Base-by-base conservation (phyloP, 139 green algal species). In the Trebouxia sp. region DNA sequence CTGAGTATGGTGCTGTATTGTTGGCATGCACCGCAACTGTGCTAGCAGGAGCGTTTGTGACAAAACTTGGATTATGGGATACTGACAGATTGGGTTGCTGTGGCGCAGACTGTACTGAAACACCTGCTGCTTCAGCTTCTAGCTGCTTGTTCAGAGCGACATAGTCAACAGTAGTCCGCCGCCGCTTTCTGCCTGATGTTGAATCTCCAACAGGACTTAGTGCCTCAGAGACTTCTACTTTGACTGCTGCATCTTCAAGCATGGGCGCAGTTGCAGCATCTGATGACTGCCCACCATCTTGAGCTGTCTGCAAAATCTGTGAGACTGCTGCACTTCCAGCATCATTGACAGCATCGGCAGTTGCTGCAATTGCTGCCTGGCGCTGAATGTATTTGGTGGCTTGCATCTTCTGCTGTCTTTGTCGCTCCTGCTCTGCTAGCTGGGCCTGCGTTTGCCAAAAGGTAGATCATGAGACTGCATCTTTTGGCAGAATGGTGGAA, bases 131-230 rank as follows among this genome's bases (percentile, higher is more conserved):
- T 79, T 94, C 91, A 38, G 80, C 85, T 70, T 95, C 87, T 8
- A 96, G 69, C 80, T 91, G 74, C 43, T 88, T 87, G 67, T 96
- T 95, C 2, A 96, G 77, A 1, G 89, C 87, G 12, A 89, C 87
- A 78, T 96, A 96, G 74, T 96, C 92, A 30, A 95, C 92, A 7
- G 55, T 41, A 7, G 41, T 82, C 10, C 82, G 74, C 6, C 92
- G 77, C 28, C 88, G 81, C 45, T 91, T 83, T 42, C 90, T 84
- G 26, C 79, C 38, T 39, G 74, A 24, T 51, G 78, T 37, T 43
- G 24, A 1, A 0, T 39, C 82, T 3, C 24, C 78, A 24, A 14
- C 75, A 20, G 43, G 26, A 20, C 43, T 51, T 51, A 35, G n/a
- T n/a, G 80, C 56, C 43, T 43, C 45, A 75, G 47, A 42, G 26